phyloP scores from a whole-genome alignment of 768 basidiomycete genomes.

The Lactarius trivialis region DNA sequence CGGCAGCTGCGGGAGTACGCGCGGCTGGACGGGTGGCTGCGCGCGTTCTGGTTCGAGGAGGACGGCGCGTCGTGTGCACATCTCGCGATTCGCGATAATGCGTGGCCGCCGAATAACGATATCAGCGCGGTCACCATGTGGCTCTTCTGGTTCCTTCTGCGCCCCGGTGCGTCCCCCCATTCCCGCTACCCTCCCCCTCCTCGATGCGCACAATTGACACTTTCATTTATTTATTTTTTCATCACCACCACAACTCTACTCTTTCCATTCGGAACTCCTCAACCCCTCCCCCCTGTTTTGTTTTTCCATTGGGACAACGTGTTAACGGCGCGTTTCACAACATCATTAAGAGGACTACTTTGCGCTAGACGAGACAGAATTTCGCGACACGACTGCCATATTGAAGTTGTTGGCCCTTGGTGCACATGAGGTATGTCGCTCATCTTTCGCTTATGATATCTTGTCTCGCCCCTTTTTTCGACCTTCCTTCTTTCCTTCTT shows the following conservation, averaged over 20 bases:
- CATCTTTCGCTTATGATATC: slow-evolving; percentile 19
- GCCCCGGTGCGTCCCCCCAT: slow-evolving; percentile 46
- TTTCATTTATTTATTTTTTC: background rate
- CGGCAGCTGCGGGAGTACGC: slow-evolving; percentile 66
- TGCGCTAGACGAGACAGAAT: slow-evolving; percentile 31
- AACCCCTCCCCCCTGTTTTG: background rate
- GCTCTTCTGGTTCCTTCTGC: slow-evolving; percentile 70
- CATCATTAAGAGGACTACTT: slow-evolving; percentile 41
- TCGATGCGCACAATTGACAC: background rate
- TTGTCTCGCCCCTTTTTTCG: background rate
- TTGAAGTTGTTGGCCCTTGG: slow-evolving; percentile 60
- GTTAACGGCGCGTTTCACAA: slow-evolving; percentile 4
- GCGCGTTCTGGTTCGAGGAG: slow-evolving; percentile 58
- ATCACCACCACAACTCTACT: background rate
- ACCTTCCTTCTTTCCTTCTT: background rate
- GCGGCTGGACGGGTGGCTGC: slow-evolving; percentile 54
- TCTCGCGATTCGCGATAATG: slow-evolving; percentile 35
- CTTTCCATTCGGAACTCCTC: background rate
- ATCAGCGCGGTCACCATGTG: slow-evolving; percentile 63
- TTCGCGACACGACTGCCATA: slow-evolving; percentile 43
- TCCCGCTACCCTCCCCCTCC: background rate
- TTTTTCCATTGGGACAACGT: background rate
- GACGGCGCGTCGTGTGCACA: slow-evolving; percentile 49
- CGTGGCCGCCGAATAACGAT: slow-evolving; percentile 53
- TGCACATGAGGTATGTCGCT: slow-evolving; percentile 47